A percentile compares a stretch with the other conserved stretches of the same genome.
phyloP scores from a whole-genome alignment of 352 stramenopile species.

The Pythium aquatile region DNA sequence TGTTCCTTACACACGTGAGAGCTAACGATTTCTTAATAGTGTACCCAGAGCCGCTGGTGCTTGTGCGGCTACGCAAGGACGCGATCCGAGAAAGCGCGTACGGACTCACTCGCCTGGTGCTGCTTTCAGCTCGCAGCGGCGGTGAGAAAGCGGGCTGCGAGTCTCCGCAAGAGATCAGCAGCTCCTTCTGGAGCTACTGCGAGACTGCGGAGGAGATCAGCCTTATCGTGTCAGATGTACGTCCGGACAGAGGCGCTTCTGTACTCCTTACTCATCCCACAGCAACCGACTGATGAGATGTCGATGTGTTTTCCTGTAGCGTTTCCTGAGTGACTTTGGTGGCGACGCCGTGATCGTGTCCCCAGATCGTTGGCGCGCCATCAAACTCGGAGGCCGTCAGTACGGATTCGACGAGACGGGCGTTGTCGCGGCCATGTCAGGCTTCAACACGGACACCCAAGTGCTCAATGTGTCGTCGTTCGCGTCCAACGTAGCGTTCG shows the following conservation, averaged over 20 bases:
- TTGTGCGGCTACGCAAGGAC: slow-evolving; percentile 78
- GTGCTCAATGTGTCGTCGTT: slow-evolving; percentile 88
- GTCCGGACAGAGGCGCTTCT: neutral
- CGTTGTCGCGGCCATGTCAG: slow-evolving; percentile 84
- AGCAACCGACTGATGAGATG: neutral
- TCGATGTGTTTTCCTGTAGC: slow-evolving; percentile 17
- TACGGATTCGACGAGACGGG: slow-evolving; percentile 88
- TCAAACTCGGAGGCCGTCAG: slow-evolving; percentile 76
- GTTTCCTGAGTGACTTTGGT: slow-evolving; percentile 62
- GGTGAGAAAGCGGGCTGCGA: slow-evolving; percentile 11
- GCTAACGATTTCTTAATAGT: slow-evolving; percentile 33
- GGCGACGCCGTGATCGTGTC: slow-evolving; percentile 77
- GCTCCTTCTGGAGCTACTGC: slow-evolving; percentile 83
- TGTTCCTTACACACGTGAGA: too few relatives aligned
- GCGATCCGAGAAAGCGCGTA: slow-evolving; percentile 68
- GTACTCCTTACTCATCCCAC: neutral
- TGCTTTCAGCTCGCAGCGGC: slow-evolving; percentile 36
- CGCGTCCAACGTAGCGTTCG: slow-evolving; percentile 79
- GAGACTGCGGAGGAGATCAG: slow-evolving; percentile 84
- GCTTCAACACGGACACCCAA: slow-evolving; percentile 72
- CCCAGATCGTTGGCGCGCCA: slow-evolving; percentile 81
- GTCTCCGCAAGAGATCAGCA: neutral
- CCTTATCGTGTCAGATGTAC: slow-evolving; percentile 70
- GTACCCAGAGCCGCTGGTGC: slow-evolving; percentile 72
- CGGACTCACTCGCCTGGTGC: slow-evolving; percentile 74